Evolutionary conservation across 2,329 filamentous ascomycete species (phyloP).

Genomic region (Diplodia scrobiculata): DNA sequence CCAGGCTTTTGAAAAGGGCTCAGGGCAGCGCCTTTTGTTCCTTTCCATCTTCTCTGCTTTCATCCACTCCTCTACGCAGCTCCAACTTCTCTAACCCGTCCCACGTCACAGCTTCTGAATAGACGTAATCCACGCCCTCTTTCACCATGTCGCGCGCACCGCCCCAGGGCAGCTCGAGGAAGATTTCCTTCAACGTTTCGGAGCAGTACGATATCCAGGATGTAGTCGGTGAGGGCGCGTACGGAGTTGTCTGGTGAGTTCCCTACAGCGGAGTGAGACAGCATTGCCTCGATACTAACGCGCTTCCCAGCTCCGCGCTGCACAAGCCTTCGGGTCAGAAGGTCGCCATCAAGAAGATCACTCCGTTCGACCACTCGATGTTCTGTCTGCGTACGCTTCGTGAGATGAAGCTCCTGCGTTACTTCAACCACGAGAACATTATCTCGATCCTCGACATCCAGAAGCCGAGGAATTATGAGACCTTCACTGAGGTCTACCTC

Average conservation of each 20-base stretch:
- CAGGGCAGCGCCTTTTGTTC: neutral
- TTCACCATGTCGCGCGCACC: constrained; percentile 44
- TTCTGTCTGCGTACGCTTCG: constrained; percentile 94
- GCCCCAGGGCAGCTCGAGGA: constrained; percentile 63
- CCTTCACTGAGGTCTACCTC: constrained; percentile 96
- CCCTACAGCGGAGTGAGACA: neutral
- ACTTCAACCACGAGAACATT: constrained; percentile 99
- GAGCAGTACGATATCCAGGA: constrained; percentile 99
- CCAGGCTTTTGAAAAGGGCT: constrained; percentile 14
- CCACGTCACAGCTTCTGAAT: constrained; percentile 15
- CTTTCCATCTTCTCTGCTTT: constrained; percentile 9
- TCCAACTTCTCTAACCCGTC: constrained; percentile 7
- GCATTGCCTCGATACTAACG: constrained; percentile 33
- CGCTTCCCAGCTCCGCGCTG: constrained; percentile 75
- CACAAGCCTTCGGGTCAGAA: constrained; percentile 98
- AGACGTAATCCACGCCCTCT: constrained; percentile 6
- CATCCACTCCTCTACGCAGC: neutral
- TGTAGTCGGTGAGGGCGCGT: constrained; percentile 97
- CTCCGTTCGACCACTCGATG: constrained; percentile 98
- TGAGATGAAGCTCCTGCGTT: constrained; percentile 98
- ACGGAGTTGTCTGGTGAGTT: constrained; percentile 94
- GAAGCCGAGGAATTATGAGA: constrained; percentile 93
- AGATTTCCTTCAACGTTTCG: constrained; percentile 99
- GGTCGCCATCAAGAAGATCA: constrained; percentile 99
- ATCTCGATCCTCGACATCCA: constrained; percentile 99